Conservation (phyloP, 345 rosid genomes). For the Salix brachista region DNA sequence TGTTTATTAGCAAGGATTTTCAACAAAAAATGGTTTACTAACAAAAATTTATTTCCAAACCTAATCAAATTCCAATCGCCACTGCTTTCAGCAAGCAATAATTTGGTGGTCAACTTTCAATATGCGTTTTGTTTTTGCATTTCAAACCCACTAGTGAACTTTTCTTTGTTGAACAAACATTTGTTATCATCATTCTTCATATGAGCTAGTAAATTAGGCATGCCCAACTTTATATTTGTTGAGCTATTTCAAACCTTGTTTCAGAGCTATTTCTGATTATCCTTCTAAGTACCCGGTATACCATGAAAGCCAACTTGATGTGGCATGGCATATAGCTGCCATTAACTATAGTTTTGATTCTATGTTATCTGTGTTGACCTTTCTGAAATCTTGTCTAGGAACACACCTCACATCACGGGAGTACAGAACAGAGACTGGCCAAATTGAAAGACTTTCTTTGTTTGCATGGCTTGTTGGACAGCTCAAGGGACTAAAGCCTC, state of each 20-base stretch:
- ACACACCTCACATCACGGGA: conserved; percentile 21
- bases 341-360: neutral
- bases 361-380: neutral
- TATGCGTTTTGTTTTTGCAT: neutral
- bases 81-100: neutral
- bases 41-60: no score
- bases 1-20: neutral
- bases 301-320: neutral
- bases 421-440: conserved; percentile 26
- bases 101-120: neutral
- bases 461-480: conserved; percentile 68
- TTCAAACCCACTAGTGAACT: neutral
- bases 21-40: no score
- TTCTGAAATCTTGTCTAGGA: conserved; percentile 24
- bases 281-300: neutral
- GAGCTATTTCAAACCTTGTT: neutral
- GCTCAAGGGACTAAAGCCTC: conserved; percentile 42
- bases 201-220: neutral
- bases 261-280: neutral
- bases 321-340: neutral
- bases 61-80: neutral
- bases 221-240: neutral
- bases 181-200: neutral
- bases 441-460: conserved; percentile 45
- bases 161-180: neutral